phyloP scores from a whole-genome alignment of 768 basidiomycete genomes.

The Macrolepiota albuminosa region DNA sequence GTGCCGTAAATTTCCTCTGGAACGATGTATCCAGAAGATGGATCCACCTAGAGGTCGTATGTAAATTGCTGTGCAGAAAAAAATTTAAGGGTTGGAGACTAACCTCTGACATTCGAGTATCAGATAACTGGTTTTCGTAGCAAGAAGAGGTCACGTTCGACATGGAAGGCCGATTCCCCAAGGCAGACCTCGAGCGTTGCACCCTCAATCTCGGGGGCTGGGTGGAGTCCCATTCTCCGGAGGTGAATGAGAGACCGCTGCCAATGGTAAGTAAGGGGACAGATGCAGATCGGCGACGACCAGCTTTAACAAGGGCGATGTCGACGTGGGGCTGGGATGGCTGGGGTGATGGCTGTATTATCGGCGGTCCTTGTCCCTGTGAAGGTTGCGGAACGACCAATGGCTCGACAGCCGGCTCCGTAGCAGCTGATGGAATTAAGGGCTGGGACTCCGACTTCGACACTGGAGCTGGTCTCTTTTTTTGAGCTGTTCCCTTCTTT shows the following conservation, averaged over 20 bases:
- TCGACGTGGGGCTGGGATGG: conserved; percentile 11
- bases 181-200: conserved; percentile 17
- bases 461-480: conserved; percentile 19
- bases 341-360: neutral
- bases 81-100: neutral
- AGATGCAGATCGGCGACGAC: conserved; percentile 28
- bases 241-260: conserved; percentile 4
- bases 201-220: conserved; percentile 9
- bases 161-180: conserved; percentile 9
- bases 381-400: conserved; percentile 3
- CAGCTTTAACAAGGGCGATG: conserved; percentile 16
- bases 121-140: conserved; percentile 8
- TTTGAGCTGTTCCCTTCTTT: conserved; percentile 27
- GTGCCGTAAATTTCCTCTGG: conserved; percentile 13
- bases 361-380: neutral
- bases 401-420: neutral
- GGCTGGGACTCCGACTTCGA: conserved; percentile 17
- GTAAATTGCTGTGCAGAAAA: neutral
- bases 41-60: neutral
- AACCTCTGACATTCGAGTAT: conserved; percentile 9
- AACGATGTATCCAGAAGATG: conserved; percentile 2
- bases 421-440: neutral
- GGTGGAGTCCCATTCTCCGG: conserved; percentile 1
- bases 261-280: conserved; percentile 23
- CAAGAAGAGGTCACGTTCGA: neutral